Percentiles rank a stretch among this genome's conserved stretches.
These are phyloP conservation scores for Hemileccinum impolitum DNA, from an alignment of 768 basidiomycete species.

Conservation along the genomic window DNA sequence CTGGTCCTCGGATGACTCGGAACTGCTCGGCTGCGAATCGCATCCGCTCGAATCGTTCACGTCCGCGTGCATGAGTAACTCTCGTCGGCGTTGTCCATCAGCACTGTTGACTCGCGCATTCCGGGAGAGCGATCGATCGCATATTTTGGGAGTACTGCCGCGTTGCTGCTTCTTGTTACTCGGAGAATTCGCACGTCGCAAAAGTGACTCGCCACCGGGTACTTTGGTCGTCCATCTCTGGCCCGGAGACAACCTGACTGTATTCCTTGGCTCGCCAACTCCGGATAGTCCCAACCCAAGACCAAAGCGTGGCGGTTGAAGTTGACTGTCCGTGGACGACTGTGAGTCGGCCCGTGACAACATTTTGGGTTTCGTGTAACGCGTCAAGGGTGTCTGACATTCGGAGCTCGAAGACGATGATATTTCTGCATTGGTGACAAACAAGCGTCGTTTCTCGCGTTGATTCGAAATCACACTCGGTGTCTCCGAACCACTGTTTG, in stretches of 20 bases:
- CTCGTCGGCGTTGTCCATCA: constrained; percentile 18
- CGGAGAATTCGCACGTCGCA: constrained; percentile 6
- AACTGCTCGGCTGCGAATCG: constrained; percentile 18
- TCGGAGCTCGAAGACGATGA: constrained; percentile 43
- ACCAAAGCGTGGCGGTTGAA: constrained; percentile 26
- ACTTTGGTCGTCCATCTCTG: constrained; percentile 17
- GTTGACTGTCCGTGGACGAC: constrained; percentile 21
- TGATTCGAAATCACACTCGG: constrained; percentile 27
- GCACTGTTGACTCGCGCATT: constrained; percentile 1
- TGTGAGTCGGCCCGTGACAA: constrained; percentile 18
- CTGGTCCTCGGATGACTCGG: constrained; percentile 12
- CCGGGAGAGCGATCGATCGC: constrained; percentile 10
- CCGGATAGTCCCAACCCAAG: constrained; percentile 28
- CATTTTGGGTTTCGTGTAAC: constrained; percentile 14
- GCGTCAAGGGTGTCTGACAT: constrained; percentile 25
- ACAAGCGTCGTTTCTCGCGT: constrained; percentile 37
- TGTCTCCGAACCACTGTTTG: constrained; percentile 25
- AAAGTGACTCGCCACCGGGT: neutral
- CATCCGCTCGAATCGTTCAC: constrained; percentile 13
- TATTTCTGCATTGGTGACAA: constrained; percentile 44
- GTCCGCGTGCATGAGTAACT: constrained; percentile 9
- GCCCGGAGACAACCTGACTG: constrained; percentile 5
- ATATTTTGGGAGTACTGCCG: constrained; percentile 8
- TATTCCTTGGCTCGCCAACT: constrained; percentile 9
- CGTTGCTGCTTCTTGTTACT: constrained; percentile 8